Evolutionary conservation across 352 stramenopile genomes (phyloP), one percentile per base, ranked within the genome.

Genomic region (Hyaloperonospora brassicae): DNA sequence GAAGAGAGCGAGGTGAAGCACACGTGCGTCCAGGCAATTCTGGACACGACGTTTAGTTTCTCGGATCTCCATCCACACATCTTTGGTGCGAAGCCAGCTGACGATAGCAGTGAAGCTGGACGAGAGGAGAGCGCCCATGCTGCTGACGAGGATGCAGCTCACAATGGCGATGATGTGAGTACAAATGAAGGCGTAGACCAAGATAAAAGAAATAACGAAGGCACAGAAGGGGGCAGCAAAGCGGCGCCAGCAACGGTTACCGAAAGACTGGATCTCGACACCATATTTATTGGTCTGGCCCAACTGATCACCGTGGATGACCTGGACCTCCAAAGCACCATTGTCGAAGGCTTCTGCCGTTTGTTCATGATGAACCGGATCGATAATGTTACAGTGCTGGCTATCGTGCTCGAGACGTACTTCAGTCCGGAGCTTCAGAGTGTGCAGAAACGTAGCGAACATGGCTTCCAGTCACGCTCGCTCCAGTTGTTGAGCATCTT

Each of bases 1-100:
- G 81, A 91, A 71, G 81, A 91, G 55, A 72, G 61, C 8, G 79
- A 89, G 22, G 72, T 88, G 25, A 87, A 89, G 59, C 65, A 86
- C 50, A 87, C 71, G n/a, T 89, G 81, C 47, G 77, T 89, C 23
- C 70, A 79, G 44, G 70, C 76, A 12, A 80, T 88, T 42, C 66
- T 87, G 39, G 79, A 89, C 49, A 82, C 85, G 66, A 52, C 71
- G 10, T 76, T 87, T 46, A 83, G 73, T 27, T 89, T 84, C 35
- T 69, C 65, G 8, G 72, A 85, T 22, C 43, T 91, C 10, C 52
- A 74, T 25, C 73, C 79, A 5, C 68, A 82, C 36, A 66, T 79
- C 54, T 69, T 85, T 23, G 63, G 60, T 17, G 9, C 60, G 11
- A 66, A 61, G 31, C 48, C 50, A 59, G 27, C 48, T 42, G 52